These are phyloP conservation scores for Talaromyces wortmannii DNA, from an alignment of 495 filamentous ascomycete species.

Conservation along the genomic window DNA sequence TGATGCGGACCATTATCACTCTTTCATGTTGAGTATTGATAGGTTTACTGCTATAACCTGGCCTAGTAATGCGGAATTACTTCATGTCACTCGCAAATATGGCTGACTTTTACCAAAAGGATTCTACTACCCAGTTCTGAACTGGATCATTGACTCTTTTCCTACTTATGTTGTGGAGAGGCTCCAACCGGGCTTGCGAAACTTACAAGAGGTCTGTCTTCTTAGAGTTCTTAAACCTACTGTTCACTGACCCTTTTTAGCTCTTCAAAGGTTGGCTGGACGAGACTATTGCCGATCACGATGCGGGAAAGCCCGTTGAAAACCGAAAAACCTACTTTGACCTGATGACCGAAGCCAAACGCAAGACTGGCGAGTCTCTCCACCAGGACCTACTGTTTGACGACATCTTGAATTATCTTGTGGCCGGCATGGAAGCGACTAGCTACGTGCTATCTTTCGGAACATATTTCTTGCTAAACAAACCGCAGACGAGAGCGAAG, in stretches of 20 bases:
- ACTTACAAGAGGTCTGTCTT: not conserved
- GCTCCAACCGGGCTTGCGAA: not conserved
- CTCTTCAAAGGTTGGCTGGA: not conserved
- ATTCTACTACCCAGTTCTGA: not conserved
- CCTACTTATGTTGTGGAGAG: not conserved
- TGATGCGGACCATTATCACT: not conserved
- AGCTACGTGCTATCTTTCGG: constrained; percentile 42
- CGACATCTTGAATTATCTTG: constrained; percentile 7
- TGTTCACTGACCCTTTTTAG: not conserved
- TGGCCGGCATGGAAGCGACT: constrained; percentile 50
- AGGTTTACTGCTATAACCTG: not conserved
- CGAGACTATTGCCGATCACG: not conserved
- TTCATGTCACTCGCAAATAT: not conserved
- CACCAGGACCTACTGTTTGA: not conserved
- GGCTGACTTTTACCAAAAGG: not conserved
- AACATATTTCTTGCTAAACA: constrained; percentile 40
- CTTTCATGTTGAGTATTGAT: not conserved
- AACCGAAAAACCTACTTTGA: not conserved
- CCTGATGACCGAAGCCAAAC: not conserved
- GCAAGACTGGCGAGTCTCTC: not conserved
- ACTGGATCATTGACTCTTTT: not conserved
- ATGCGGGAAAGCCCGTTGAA: not conserved
- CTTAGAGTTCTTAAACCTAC: not conserved
- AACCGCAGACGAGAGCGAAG: constrained; percentile 14
- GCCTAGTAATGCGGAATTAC: not conserved